Evolutionary conservation across 352 stramenopile species (phyloP).

Genomic region (Phytophthora constricta): DNA sequence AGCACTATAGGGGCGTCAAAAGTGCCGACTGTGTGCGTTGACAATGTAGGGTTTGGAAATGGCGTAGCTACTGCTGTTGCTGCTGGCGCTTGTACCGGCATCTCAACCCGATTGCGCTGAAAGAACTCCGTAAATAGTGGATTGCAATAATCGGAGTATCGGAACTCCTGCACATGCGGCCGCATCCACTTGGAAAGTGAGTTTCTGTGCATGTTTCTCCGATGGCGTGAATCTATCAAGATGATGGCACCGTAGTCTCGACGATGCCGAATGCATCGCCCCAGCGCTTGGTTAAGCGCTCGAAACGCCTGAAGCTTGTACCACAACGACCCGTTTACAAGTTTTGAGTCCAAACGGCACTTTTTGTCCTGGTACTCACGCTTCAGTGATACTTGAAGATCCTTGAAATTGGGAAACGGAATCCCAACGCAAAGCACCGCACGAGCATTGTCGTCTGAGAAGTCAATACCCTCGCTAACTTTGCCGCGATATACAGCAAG

Average conservation of each 20-base stretch:
- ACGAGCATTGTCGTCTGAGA: constrained; percentile 95
- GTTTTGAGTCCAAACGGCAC: constrained; percentile 47
- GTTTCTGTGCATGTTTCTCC: constrained; percentile 50
- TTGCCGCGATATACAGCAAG: constrained; percentile 98
- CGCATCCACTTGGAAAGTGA: constrained; percentile 83
- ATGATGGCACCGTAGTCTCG: constrained; percentile 98
- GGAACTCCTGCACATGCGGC: constrained; percentile 70
- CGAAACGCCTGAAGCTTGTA: constrained; percentile 97
- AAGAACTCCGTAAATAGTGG: constrained; percentile 64
- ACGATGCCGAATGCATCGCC: constrained; percentile 97
- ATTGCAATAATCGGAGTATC: constrained; percentile 52
- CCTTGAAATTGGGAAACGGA: constrained; percentile 95
- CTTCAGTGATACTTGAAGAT: constrained; percentile 86
- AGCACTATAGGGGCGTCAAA: constrained; percentile 33
- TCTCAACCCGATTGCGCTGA: constrained; percentile 52
- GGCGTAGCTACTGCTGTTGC: constrained; percentile 12
- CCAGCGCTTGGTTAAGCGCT: constrained; percentile 99
- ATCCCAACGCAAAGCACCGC: constrained; percentile 97
- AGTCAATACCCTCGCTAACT: constrained; percentile 98
- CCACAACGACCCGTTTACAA: constrained; percentile 85
- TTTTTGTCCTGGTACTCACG: constrained; percentile 82
- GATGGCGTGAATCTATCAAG: constrained; percentile 92
- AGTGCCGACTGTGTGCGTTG: neutral
- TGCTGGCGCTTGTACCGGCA: constrained; percentile 29
- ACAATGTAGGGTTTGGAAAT: neutral